Evolutionary conservation across 1,284 basidiomycete species (phyloP).

Genomic region (Rhodotorula mucilaginosa): DNA sequence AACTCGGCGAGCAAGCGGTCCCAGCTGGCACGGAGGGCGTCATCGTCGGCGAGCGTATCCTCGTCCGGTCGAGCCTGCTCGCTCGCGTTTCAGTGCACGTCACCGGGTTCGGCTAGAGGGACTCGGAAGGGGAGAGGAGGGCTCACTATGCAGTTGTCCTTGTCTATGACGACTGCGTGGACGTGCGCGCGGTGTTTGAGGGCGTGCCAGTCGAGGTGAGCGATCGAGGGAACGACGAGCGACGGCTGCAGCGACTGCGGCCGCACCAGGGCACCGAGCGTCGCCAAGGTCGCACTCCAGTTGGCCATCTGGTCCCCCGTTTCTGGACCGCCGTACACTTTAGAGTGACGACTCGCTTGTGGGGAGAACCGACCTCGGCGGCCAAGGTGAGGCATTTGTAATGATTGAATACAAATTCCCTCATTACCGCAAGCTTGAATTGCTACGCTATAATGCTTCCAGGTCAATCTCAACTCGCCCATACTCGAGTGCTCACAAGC

Average conservation of each 20-base stretch:
- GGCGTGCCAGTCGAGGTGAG: constrained; percentile 78
- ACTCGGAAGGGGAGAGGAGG: too few relatives aligned
- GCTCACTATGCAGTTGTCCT: constrained; percentile 89
- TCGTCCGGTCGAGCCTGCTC: constrained; percentile 46
- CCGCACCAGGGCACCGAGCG: constrained; percentile 17
- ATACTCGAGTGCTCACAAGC: too few relatives aligned
- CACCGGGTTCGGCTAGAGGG: not conserved
- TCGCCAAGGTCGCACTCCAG: constrained; percentile 25
- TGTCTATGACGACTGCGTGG: constrained; percentile 87
- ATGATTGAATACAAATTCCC: not conserved
- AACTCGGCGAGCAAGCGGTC: constrained; percentile 67
- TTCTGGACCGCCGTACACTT: not conserved
- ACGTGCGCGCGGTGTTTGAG: constrained; percentile 70
- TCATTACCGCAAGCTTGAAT: too few relatives aligned
- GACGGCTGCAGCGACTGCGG: constrained; percentile 20
- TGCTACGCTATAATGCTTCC: too few relatives aligned
- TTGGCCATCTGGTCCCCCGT: constrained; percentile 19
- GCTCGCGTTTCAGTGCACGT: not conserved
- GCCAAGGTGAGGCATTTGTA: not conserved
- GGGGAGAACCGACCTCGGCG: not conserved
- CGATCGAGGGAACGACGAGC: constrained; percentile 55
- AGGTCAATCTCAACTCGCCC: too few relatives aligned
- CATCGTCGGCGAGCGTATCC: constrained; percentile 39
- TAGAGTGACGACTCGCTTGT: not conserved
- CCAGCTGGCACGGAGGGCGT: constrained; percentile 63